phyloP scores from a whole-genome alignment of 495 filamentous ascomycete genomes.

The Talaromyces ruber region DNA sequence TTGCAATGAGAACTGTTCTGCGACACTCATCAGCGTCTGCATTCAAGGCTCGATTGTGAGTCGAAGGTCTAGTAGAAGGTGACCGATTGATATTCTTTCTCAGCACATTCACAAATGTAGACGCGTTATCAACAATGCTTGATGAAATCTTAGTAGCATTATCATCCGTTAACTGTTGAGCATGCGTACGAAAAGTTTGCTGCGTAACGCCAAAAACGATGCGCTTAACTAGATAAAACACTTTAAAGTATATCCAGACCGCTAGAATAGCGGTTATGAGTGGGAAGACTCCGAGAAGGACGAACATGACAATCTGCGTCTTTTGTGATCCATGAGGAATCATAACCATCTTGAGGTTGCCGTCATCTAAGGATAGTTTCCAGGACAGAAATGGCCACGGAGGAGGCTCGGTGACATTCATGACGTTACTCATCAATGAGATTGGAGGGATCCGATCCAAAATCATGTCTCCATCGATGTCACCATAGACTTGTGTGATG shows the following conservation, averaged over 20 bases:
- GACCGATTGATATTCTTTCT: background rate
- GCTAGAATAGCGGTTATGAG: constrained; percentile 27
- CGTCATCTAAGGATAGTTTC: constrained; percentile 36
- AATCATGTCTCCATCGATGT: constrained; percentile 38
- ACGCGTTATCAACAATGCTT: background rate
- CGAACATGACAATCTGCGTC: constrained; percentile 32
- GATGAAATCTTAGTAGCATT: background rate
- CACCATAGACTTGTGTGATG: constrained; percentile 36
- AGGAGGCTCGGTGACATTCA: constrained; percentile 36
- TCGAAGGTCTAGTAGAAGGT: constrained; percentile 4
- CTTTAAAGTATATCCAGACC: constrained; percentile 33
- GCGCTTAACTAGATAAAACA: constrained; percentile 45
- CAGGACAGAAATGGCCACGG: constrained; percentile 36
- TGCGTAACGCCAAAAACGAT: constrained; percentile 32
- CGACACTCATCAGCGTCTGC: constrained; percentile 6
- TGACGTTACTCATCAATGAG: constrained; percentile 29
- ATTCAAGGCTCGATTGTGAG: constrained; percentile 9
- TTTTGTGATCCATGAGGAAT: constrained; percentile 32
- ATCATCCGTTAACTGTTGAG: background rate
- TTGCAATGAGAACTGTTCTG: constrained; percentile 38
- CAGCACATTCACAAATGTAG: background rate
- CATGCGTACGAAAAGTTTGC: constrained; percentile 14
- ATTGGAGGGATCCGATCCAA: constrained; percentile 33
- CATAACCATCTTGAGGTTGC: constrained; percentile 27
- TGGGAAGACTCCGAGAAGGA: constrained; percentile 36